Conservation (phyloP, 2,329 filamentous ascomycete genomes). For the Sporothrix curviconia region DNA sequence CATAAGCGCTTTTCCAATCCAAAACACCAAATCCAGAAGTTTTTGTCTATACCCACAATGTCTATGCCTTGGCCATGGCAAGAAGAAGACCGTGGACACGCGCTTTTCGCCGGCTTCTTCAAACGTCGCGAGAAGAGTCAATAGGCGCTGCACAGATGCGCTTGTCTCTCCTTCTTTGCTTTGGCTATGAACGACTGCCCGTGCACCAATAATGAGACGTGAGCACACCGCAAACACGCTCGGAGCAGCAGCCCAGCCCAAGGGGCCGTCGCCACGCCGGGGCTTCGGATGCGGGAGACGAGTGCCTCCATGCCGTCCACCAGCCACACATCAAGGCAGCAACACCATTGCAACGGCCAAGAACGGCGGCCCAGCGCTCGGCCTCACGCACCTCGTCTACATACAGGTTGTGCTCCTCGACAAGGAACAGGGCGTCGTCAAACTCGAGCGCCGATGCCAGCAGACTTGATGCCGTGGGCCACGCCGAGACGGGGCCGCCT, state of each 20-base stretch:
- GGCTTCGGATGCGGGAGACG: slow-evolving; percentile 24
- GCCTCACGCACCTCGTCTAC: slow-evolving; percentile 74
- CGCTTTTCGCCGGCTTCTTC: neutral
- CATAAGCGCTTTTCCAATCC: neutral
- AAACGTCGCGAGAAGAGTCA: slow-evolving; percentile 12
- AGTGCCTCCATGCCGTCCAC: slow-evolving; percentile 42
- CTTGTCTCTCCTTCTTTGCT: neutral
- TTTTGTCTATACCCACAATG: neutral
- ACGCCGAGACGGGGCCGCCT: slow-evolving; percentile 15
- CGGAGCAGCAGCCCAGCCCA: slow-evolving; percentile 67
- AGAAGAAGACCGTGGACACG: slow-evolving; percentile 19
- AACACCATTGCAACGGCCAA: slow-evolving; percentile 27
- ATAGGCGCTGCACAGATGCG: neutral
- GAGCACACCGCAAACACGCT: slow-evolving; percentile 59
- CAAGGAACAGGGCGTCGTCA: slow-evolving; percentile 68
- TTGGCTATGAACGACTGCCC: slow-evolving; percentile 25
- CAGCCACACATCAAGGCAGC: slow-evolving; percentile 41
- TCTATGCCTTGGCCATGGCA: slow-evolving; percentile 10
- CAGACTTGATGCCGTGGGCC: slow-evolving; percentile 31
- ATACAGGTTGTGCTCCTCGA: slow-evolving; percentile 94
- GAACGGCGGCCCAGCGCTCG: slow-evolving; percentile 55
- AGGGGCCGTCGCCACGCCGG: slow-evolving; percentile 51
- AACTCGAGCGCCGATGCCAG: slow-evolving; percentile 42
- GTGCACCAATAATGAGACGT: slow-evolving; percentile 37
- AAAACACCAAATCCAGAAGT: neutral